phyloP scores from a whole-genome alignment of 495 filamentous ascomycete species.

The Sphaerosporella brunnea region DNA sequence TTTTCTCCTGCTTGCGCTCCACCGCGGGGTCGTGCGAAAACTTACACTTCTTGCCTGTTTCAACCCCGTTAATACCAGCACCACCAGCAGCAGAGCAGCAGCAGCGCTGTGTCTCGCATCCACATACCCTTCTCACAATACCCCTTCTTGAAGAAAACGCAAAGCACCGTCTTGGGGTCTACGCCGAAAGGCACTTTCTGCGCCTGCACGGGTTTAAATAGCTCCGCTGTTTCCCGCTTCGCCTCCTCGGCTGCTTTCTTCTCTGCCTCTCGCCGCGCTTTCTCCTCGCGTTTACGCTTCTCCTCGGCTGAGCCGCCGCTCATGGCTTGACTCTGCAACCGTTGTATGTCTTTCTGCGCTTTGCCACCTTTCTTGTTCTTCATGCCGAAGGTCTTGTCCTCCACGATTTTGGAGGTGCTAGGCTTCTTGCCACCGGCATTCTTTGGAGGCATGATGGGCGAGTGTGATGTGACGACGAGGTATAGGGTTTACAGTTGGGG shows the following conservation, averaged over 20 bases:
- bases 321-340: conserved; percentile 52
- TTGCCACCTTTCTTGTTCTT: conserved; percentile 97
- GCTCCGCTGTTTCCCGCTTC: conserved; percentile 61
- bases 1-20: conserved; percentile 83
- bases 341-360: conserved; percentile 75
- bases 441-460: conserved; percentile 85
- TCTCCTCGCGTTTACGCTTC: conserved; percentile 81
- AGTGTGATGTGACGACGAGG: too few relatives aligned
- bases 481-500: too few relatives aligned
- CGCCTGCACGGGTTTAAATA: conserved; percentile 86
- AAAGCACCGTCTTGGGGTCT: conserved; percentile 96
- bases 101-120: not conserved
- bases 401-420: conserved; percentile 47
- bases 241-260: conserved; percentile 63
- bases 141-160: conserved; percentile 88
- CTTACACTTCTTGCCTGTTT: conserved; percentile 66
- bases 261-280: conserved; percentile 63
- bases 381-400: conserved; percentile 98
- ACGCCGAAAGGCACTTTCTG: conserved; percentile 97
- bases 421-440: conserved; percentile 56
- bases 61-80: not conserved
- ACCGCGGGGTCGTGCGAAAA: conserved; percentile 82
- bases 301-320: conserved; percentile 60
- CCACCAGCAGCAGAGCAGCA: not conserved
- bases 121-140: conserved; percentile 69